Base-by-base conservation (phyloP, 2,329 filamentous ascomycete genomes). In the Exophiala sp. region DNA sequence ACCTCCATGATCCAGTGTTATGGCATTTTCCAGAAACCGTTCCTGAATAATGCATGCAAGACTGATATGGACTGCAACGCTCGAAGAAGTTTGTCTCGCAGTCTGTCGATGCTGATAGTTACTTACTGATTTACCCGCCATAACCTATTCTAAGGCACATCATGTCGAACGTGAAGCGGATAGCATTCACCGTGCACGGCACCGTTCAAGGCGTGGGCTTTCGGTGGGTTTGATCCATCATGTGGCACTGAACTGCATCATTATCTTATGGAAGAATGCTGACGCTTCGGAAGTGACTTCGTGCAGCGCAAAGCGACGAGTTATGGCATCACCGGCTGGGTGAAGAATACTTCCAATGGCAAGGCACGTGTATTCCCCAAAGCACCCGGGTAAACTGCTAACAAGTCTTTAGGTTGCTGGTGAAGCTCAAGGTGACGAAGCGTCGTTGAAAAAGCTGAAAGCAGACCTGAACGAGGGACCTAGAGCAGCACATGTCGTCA, bases 391-490 rank as follows among this genome's bases (percentile, higher is more conserved):
- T 30, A 30, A 46, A 29, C 16, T 16, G 56, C 44, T 30, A 34
- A 37, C 37, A 11, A 22, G 14, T 13, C 13, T 23, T 2, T 58
- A 95, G 88, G 90, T 97, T 40, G 81, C 88, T 63, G 91, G 91
- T 21, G 90, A 96, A 70, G 89, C 84, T 3, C 91, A 97, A 65
- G 90, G 88, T 23, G 74, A 78, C 1, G 75, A 82, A 1, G 76
- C 80, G 0, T 69, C 76, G 2, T 66, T 97, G 21, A 69, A 81
- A 45, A 78, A 81, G 48, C 85, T 96, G 58, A 70, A 95, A 29
- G 80, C 84, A 59, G 82, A 88, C 55, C 71, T 96, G 40, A 78
- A 88, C 62, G 77, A 80, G 45, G 91, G 91, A 0, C 90, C 90
- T 0, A 71, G 75, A 1, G 74, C 80, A 48, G 83, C 90, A 1